Evolutionary conservation across 1,139 yeast species (phyloP).

Genomic region (Pichia sp.): DNA sequence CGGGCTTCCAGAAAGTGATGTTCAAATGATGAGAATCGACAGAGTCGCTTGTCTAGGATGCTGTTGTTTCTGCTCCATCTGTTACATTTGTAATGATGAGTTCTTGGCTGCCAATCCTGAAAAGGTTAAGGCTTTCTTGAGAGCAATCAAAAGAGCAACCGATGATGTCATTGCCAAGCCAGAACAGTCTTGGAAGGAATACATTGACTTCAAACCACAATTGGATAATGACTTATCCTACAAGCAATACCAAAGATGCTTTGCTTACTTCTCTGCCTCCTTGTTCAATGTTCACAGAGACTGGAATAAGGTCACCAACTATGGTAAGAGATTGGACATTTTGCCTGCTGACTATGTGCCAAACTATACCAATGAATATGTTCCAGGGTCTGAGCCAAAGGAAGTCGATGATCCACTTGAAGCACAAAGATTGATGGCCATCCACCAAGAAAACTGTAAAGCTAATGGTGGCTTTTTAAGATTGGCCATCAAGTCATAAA

Average conservation of each 20-base stretch:
- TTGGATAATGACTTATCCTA: slow-evolving; percentile 38
- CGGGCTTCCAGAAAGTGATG: slow-evolving; percentile 46
- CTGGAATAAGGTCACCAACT: slow-evolving; percentile 53
- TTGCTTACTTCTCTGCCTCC: slow-evolving; percentile 50
- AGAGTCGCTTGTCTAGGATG: slow-evolving; percentile 55
- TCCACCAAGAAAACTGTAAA: slow-evolving; percentile 46
- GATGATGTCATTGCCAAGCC: slow-evolving; percentile 45
- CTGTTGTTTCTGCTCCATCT: slow-evolving; percentile 56
- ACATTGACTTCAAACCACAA: slow-evolving; percentile 46
- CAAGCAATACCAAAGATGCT: slow-evolving; percentile 50
- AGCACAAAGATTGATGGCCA: slow-evolving; percentile 45
- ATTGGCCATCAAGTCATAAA: not conserved
- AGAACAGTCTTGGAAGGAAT: slow-evolving; percentile 44
- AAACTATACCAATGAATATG: slow-evolving; percentile 49
- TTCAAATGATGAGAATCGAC: slow-evolving; percentile 54
- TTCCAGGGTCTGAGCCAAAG: slow-evolving; percentile 47
- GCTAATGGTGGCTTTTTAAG: slow-evolving; percentile 41
- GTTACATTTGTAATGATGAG: slow-evolving; percentile 51
- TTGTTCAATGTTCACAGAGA: slow-evolving; percentile 53
- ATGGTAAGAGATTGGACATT: slow-evolving; percentile 51
- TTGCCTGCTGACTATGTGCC: slow-evolving; percentile 47
- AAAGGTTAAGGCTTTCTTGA: slow-evolving; percentile 42
- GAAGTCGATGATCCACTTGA: slow-evolving; percentile 45
- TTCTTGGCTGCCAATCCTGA: slow-evolving; percentile 49
- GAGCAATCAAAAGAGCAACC: slow-evolving; percentile 48